Percentiles rank a stretch among this genome's conserved stretches.
Evolutionary conservation across 768 basidiomycete genomes (phyloP).

Genomic region (Podaxis sp.): DNA sequence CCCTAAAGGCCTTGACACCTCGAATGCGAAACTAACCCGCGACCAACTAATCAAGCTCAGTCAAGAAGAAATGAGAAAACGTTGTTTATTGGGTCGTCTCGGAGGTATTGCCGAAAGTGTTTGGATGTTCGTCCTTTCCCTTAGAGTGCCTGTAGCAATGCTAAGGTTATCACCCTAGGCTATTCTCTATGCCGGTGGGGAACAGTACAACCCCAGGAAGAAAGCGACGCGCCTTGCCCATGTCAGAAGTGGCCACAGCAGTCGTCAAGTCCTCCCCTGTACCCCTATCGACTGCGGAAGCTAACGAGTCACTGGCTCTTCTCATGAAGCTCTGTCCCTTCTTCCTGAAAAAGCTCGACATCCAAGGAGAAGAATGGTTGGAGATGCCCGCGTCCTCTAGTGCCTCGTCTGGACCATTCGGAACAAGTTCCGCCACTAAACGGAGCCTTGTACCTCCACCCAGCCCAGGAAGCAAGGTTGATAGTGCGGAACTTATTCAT

Average conservation of each 20-base stretch:
- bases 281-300: conserved; percentile 74
- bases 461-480: conserved; percentile 43
- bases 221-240: conserved; percentile 68
- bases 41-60: conserved; percentile 68
- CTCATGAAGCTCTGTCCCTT: conserved; percentile 73
- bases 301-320: conserved; percentile 66
- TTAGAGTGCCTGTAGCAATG: background rate
- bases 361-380: conserved; percentile 55
- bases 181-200: conserved; percentile 61
- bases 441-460: conserved; percentile 36
- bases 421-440: conserved; percentile 29
- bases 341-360: conserved; percentile 62
- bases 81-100: conserved; percentile 74
- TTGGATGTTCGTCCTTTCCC: conserved; percentile 63
- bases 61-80: conserved; percentile 74
- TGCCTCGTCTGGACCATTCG: conserved; percentile 16
- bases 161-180: conserved; percentile 34
- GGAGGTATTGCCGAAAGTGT: conserved; percentile 81
- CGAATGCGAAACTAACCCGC: conserved; percentile 47
- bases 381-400: conserved; percentile 53
- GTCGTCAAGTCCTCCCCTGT: conserved; percentile 79
- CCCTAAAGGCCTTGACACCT: conserved; percentile 30
- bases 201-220: conserved; percentile 52
- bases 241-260: conserved; percentile 60
- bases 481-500: conserved; percentile 58